Evolutionary conservation across 768 basidiomycete genomes (phyloP).

Genomic region (Xerocomus potaroensis): DNA sequence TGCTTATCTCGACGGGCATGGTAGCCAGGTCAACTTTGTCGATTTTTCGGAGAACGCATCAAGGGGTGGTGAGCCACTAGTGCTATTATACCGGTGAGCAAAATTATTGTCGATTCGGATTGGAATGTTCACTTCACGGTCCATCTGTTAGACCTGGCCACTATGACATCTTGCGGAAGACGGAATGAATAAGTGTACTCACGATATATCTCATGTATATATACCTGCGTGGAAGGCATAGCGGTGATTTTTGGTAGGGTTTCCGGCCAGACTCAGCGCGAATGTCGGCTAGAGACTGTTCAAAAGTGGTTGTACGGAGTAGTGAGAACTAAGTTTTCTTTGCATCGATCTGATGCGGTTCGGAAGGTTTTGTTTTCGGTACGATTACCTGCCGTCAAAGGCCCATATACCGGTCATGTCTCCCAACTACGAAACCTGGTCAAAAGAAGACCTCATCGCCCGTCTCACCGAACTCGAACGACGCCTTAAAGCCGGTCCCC

Average conservation of each 20-base stretch:
- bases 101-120: background rate
- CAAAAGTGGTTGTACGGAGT: too few relatives aligned
- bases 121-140: background rate
- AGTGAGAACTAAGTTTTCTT: too few relatives aligned
- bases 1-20: constrained; percentile 76
- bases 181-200: constrained; percentile 5
- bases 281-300: too few relatives aligned
- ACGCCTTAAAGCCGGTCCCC: constrained; percentile 4
- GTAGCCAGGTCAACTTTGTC: constrained; percentile 61
- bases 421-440: constrained; percentile 50
- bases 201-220: constrained; percentile 10
- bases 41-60: constrained; percentile 52
- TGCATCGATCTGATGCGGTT: constrained; percentile 26
- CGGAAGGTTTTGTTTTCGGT: constrained; percentile 30
- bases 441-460: constrained; percentile 67
- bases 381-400: constrained; percentile 30
- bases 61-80: constrained; percentile 47
- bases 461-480: constrained; percentile 56
- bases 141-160: constrained; percentile 66
- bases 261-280: background rate
- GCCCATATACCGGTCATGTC: constrained; percentile 33
- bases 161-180: constrained; percentile 59
- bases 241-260: too few relatives aligned
- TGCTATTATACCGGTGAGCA: constrained; percentile 70
- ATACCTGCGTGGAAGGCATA: constrained; percentile 6